These are phyloP conservation scores for Diaporthe humulicola DNA, from an alignment of 2,329 filamentous ascomycete genomes.

Conservation along the genomic window DNA sequence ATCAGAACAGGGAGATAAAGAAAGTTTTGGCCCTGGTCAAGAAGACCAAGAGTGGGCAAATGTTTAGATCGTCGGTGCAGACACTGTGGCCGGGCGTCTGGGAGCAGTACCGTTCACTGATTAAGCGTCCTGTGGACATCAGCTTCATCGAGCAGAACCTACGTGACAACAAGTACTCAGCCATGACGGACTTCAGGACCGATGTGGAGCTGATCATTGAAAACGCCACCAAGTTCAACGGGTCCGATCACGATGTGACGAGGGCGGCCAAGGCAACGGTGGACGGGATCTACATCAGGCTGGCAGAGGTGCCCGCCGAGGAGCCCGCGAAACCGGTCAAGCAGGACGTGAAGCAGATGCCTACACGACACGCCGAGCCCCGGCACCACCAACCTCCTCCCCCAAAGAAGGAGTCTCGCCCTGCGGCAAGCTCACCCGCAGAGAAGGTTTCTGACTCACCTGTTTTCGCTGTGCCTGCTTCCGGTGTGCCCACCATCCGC, in stretches of 20 bases:
- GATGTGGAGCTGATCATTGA: constrained; percentile 84
- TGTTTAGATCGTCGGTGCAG: constrained; percentile 85
- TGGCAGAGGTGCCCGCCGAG: constrained; percentile 58
- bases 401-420: constrained; percentile 47
- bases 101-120: constrained; percentile 69
- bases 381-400: constrained; percentile 53
- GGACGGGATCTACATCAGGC: constrained; percentile 63
- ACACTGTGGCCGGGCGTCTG: constrained; percentile 81
- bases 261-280: constrained; percentile 67
- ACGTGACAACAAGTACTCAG: constrained; percentile 76
- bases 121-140: constrained; percentile 85
- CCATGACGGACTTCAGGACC: constrained; percentile 78
- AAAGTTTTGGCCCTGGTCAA: constrained; percentile 81
- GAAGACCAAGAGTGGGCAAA: constrained; percentile 84
- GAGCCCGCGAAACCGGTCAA: constrained; percentile 75
- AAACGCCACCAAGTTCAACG: constrained; percentile 89
- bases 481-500: constrained; percentile 85
- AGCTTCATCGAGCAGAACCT: constrained; percentile 85
- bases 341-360: constrained; percentile 64
- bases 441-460: constrained; percentile 53
- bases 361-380: constrained; percentile 60
- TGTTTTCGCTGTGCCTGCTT: constrained; percentile 79
- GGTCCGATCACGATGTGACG: constrained; percentile 80
- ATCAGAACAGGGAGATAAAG: constrained; percentile 73
- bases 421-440: constrained; percentile 49